Percentiles rank a stretch among this genome's conserved stretches.
Evolutionary conservation across 2,329 filamentous ascomycete genomes (phyloP).

Genomic region (Phaeosphaeria sp.): DNA sequence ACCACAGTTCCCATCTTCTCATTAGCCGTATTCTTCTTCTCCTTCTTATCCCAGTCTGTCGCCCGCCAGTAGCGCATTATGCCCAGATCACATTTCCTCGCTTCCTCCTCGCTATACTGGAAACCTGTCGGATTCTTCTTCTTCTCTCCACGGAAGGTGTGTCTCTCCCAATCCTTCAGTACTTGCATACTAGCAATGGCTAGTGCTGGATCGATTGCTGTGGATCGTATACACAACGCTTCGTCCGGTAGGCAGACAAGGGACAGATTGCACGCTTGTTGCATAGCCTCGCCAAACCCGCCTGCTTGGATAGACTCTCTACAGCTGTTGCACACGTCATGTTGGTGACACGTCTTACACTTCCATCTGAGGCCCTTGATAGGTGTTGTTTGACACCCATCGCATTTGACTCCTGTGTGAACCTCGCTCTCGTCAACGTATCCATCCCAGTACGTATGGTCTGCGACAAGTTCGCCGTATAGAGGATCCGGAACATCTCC

Average conservation of each 20-base stretch:
- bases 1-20: conserved; percentile 16
- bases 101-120: conserved; percentile 22
- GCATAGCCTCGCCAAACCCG: conserved; percentile 13
- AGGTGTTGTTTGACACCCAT: conserved; percentile 26
- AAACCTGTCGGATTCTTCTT: conserved; percentile 26
- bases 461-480: conserved; percentile 44
- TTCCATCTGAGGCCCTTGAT: conserved; percentile 35
- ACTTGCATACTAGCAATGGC: conserved; percentile 41
- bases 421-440: conserved; percentile 21
- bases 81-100: conserved; percentile 31
- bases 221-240: conserved; percentile 34
- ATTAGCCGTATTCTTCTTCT: conserved; percentile 9
- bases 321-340: conserved; percentile 35
- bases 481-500: conserved; percentile 33
- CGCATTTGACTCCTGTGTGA: conserved; percentile 23
- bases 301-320: conserved; percentile 5
- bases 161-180: conserved; percentile 43
- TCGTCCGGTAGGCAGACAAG: conserved; percentile 38
- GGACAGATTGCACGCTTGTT: conserved; percentile 24
- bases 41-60: conserved; percentile 24
- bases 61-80: conserved; percentile 34
- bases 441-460: conserved; percentile 45
- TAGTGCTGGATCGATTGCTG: conserved; percentile 30
- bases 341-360: conserved; percentile 32
- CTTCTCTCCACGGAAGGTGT: conserved; percentile 32